Conservation (phyloP, 2,329 filamentous ascomycete genomes). For the Fusarium ramigenum region DNA sequence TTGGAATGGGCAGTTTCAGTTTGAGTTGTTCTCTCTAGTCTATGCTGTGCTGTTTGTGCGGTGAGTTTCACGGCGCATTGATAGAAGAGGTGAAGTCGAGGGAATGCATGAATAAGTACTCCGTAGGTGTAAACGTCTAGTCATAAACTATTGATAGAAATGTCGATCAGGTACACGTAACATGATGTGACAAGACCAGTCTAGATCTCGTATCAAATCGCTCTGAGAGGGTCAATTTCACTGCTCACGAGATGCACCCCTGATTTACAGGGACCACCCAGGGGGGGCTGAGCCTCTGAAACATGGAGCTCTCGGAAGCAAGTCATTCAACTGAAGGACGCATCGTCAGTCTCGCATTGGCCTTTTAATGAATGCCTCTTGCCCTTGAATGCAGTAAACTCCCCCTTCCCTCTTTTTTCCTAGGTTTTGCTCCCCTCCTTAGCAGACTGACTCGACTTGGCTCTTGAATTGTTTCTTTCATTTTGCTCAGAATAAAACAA, state of each 20-base stretch:
- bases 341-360: slow-evolving; percentile 1
- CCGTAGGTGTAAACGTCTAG: neutral
- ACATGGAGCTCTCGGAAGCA: slow-evolving; percentile 30
- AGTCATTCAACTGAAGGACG: neutral
- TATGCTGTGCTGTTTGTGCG: neutral
- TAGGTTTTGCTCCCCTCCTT: slow-evolving; percentile 5
- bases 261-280: neutral
- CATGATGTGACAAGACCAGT: slow-evolving; percentile 17
- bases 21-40: neutral
- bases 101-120: neutral
- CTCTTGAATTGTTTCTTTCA: neutral
- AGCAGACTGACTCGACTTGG: slow-evolving; percentile 5
- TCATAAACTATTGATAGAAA: neutral
- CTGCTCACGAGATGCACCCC: slow-evolving; percentile 10
- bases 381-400: neutral
- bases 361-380: slow-evolving; percentile 20
- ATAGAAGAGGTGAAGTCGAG: neutral
- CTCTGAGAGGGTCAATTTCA: slow-evolving; percentile 12
- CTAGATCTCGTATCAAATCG: slow-evolving; percentile 23
- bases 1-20: slow-evolving; percentile 34
- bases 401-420: neutral
- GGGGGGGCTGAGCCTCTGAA: slow-evolving; percentile 37
- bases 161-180: slow-evolving; percentile 13
- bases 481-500: neutral
- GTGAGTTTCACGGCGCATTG: neutral